A percentile compares a stretch with the other conserved stretches of the same genome.
Conservation (phyloP, 2,329 filamentous ascomycete species). For the Aspergillus fumigatus region DNA sequence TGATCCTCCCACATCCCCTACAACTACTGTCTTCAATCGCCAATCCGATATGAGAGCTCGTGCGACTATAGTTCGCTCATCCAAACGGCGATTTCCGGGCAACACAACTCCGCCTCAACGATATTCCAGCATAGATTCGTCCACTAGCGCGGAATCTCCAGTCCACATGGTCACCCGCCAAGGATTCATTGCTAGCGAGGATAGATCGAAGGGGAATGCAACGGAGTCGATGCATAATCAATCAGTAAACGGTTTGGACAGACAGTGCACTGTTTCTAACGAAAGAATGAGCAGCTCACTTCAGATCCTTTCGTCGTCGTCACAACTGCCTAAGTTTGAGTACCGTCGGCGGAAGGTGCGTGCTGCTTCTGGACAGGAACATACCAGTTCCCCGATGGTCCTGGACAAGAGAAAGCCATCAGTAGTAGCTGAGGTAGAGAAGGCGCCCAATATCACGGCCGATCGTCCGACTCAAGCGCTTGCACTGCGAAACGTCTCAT, state of each 20-base stretch:
- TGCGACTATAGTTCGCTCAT: background rate
- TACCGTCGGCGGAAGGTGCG: conserved; percentile 26
- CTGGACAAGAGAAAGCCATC: background rate
- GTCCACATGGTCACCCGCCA: background rate
- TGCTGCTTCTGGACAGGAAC: conserved; percentile 2
- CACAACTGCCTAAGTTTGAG: conserved; percentile 37
- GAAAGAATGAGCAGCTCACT: conserved; percentile 19
- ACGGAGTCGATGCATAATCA: background rate
- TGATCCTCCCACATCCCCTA: conserved; percentile 36
- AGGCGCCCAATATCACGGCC: background rate
- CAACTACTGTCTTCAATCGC: conserved; percentile 20
- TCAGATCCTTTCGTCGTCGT: conserved; percentile 32
- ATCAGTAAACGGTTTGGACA: background rate
- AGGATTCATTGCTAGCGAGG: background rate
- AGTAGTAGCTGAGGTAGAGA: background rate
- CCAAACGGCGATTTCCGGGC: background rate
- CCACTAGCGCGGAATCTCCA: background rate
- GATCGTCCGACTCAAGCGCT: background rate
- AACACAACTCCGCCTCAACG: background rate
- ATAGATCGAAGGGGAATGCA: background rate
- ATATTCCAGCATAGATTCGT: background rate
- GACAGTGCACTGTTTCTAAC: background rate
- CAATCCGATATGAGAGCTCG: conserved; percentile 11
- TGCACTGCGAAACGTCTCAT: background rate
- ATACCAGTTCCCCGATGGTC: conserved; percentile 6